A percentile compares a stretch with the other conserved stretches of the same genome.
These are phyloP conservation scores for Cyclocybe aegerita DNA, from an alignment of 768 basidiomycete genomes.

Conservation along the genomic window DNA sequence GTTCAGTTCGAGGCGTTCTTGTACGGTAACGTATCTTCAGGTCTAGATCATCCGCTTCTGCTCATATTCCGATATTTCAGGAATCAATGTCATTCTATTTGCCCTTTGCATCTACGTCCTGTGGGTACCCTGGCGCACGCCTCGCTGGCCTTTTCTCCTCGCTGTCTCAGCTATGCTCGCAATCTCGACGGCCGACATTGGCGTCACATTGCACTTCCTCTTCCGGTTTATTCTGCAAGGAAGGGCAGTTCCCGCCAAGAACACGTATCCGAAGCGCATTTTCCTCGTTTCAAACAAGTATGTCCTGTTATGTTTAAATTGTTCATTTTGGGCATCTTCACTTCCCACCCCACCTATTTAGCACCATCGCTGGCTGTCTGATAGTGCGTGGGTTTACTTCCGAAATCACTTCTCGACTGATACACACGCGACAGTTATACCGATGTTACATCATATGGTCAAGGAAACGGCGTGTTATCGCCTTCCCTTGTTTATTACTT, in stretches of 20 bases:
- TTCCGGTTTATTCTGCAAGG: conserved; percentile 11
- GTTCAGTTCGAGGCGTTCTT: conserved; percentile 16
- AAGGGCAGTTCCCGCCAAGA: background rate
- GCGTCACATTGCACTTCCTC: conserved; percentile 11
- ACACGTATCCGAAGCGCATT: conserved; percentile 8
- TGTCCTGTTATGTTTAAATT: background rate
- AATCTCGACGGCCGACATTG: conserved; percentile 15
- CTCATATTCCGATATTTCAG: background rate
- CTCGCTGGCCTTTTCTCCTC: conserved; percentile 10
- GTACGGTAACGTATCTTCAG: conserved; percentile 11
- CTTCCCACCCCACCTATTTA: conserved; percentile 1
- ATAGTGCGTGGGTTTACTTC: conserved; percentile 9
- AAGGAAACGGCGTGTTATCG: conserved; percentile 10
- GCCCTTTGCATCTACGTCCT: conserved; percentile 12
- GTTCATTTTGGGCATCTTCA: background rate
- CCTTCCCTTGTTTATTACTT: conserved; percentile 12
- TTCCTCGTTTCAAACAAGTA: conserved; percentile 19
- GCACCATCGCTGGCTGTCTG: conserved; percentile 19
- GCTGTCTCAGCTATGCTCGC: conserved; percentile 10
- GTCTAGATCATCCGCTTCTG: background rate
- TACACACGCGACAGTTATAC: conserved; percentile 16
- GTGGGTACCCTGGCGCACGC: conserved; percentile 10
- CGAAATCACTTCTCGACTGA: background rate
- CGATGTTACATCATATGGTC: conserved; percentile 24
- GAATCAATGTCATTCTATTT: conserved; percentile 12